Evolutionary conservation across 2,329 filamentous ascomycete species (phyloP), one percentile per base, ranked within the genome.

Genomic region (Akanthomyces lecanii): DNA sequence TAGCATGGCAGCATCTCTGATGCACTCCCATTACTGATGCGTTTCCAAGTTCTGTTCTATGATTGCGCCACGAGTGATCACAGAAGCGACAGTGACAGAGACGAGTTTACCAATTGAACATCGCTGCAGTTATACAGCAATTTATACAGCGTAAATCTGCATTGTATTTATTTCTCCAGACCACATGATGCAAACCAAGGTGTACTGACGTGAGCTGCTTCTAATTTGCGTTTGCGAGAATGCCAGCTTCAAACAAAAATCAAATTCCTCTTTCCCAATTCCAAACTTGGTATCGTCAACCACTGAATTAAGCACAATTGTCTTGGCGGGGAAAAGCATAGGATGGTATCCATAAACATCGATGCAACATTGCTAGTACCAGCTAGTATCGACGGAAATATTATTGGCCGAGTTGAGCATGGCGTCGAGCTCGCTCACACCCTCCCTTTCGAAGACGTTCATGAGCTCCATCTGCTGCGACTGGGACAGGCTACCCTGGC

Each of bases 391-490:
- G 42, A 58, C 54, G 4, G 71, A 60, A 63, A 75, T 66, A 12
- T 66, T 64, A 11, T 66, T 69, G 1, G 67, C 71, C 2, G 71
- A 75, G 76, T 76, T 85, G 67, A 89, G 74, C 62, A 86, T 85
- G 16, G 80, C 79, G 66, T 88, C 82, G 68, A 89, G 87, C 57
- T 88, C 85, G 30, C 77, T 78, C 71, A 87, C 77, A 0, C 86
- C 86, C 67, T 89, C 84, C 68, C 79, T 89, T 73, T 95, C 90
- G 40, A 96, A 81, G 55, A 87, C 87, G 62, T 88, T 86, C 89
- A 96, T 92, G 44, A 96, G 79, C 77, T 96, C 90, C 66, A 88
- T 77, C 75, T 95, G 91, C 74, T 96, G 91, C 70, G 91, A 85
- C 66, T 92, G 89, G 64, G 87, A 93, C 38, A 96, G 78, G 64